Conservation (phyloP, 164 flowering plant genomes). For the Chloranthus sessilifolius region DNA sequence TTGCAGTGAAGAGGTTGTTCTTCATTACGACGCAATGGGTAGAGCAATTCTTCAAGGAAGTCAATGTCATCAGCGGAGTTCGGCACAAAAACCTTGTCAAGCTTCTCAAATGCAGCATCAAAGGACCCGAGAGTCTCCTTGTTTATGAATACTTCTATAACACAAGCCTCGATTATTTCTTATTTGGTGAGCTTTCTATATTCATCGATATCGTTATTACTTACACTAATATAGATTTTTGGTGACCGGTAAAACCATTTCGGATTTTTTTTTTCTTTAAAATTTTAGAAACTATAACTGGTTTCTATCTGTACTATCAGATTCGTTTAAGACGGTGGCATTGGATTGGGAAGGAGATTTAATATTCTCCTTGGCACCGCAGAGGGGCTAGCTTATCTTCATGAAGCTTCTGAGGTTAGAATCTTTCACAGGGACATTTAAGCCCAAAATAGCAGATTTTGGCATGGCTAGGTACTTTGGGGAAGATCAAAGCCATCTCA, state of each 20-base stretch:
- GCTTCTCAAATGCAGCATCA: slow-evolving; percentile 13
- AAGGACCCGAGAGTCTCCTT: slow-evolving; percentile 17
- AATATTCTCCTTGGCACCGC: slow-evolving; percentile 14
- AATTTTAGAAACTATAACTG: no score
- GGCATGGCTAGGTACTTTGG: slow-evolving; percentile 12
- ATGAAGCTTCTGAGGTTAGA: slow-evolving; percentile 14
- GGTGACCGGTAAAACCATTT: no score
- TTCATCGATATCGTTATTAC: no score
- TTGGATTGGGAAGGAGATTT: slow-evolving; percentile 12
- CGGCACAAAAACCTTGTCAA: slow-evolving; percentile 14
- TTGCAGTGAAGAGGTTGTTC: slow-evolving; percentile 19
- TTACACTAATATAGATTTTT: no score
- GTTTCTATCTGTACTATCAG: slow-evolving; percentile 1
- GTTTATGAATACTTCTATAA: slow-evolving; percentile 14
- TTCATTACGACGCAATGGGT: slow-evolving; percentile 12
- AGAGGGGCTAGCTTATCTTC: slow-evolving; percentile 15
- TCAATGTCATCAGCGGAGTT: slow-evolving; percentile 12
- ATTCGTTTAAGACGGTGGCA: slow-evolving; percentile 7
- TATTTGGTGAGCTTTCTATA: slow-evolving; percentile 8
- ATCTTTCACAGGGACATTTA: slow-evolving; percentile 14
- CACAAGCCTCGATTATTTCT: slow-evolving; percentile 13
- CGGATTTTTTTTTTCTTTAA: no score
- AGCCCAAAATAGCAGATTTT: slow-evolving; percentile 15
- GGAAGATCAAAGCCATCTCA: slow-evolving; percentile 14
- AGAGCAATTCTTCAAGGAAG: slow-evolving; percentile 16